Evolutionary conservation across 768 basidiomycete genomes (phyloP), one percentile per base, ranked within the genome.

Genomic region (Trametes cinnabarina): DNA sequence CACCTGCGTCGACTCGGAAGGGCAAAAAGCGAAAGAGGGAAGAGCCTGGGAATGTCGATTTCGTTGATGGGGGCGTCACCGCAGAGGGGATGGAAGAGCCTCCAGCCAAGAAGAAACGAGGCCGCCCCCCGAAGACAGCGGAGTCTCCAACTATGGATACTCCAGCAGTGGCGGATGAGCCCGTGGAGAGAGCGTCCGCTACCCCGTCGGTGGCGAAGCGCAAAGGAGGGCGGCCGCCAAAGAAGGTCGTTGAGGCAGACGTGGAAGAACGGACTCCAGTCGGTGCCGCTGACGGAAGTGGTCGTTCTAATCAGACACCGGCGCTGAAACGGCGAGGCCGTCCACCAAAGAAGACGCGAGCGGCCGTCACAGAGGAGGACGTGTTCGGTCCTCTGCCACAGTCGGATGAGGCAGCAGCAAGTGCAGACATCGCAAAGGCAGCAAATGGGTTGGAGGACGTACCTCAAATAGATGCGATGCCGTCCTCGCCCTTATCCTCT

Each of bases 21-120:
- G 67, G 63, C n/a, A 65, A 60, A 65, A 74, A 73, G 60, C 71
- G 74, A 42, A 72, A 73, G 59, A 64, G 65, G 49, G 66, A 74
- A 47, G 71, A 48, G 5, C n/a, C 26, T 52, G 41, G 19, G 26
- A 25, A 71, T 62, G 53, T 17, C 10, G 64, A 68, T 32, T 60
- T 22, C 6, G 63, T 47, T 15, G 64, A 19, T 22, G 49, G 22
- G 14, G 41, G 37, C 2, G 54, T 23, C 23, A 44, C 41, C 4
- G 46, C 17, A 1, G 57, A 57, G 1, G 63, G 30, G 3, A 40
- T 26, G 2, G 49, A 42, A 3, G 60, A 60, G 19, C 58, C 60
- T 14, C 64, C 57, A 19, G 48, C 46, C 10, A 66, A 66, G 28
- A 63, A 55, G 30, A 63, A 54, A 39, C 56, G 64, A 9, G 76